A percentile compares a stretch with the other conserved stretches of the same genome.
phyloP scores from a whole-genome alignment of 2,329 filamentous ascomycete genomes.

The Rhynchosporium graminicola region DNA sequence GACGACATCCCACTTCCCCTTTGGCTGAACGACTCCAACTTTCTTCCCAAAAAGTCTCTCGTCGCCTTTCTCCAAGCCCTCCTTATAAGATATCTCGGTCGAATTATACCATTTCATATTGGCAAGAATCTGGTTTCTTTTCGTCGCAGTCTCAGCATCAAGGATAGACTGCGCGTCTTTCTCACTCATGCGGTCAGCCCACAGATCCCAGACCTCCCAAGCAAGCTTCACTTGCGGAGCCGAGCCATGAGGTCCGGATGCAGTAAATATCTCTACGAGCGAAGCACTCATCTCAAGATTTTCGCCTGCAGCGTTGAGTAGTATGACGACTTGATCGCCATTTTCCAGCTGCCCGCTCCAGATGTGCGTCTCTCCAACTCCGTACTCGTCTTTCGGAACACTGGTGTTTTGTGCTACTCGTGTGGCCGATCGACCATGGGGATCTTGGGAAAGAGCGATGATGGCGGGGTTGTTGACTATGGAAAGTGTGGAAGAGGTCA shows the following conservation, averaged over 20 bases:
- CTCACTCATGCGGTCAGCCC: conserved; percentile 52
- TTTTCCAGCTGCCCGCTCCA: conserved; percentile 50
- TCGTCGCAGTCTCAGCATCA: conserved; percentile 36
- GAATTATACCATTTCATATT: conserved; percentile 47
- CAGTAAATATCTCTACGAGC: conserved; percentile 52
- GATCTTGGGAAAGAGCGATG: conserved; percentile 42
- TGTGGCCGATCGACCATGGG: conserved; percentile 34
- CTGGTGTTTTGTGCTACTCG: conserved; percentile 46
- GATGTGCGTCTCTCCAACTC: conserved; percentile 49
- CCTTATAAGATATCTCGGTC: conserved; percentile 46
- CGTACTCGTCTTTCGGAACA: conserved; percentile 42
- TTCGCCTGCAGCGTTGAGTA: conserved; percentile 49
- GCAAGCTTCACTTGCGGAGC: conserved; percentile 43
- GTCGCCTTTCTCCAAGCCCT: conserved; percentile 46
- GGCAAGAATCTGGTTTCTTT: conserved; percentile 5
- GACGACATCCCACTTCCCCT: conserved; percentile 44
- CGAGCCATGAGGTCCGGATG: conserved; percentile 42
- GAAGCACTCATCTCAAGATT: conserved; percentile 48
- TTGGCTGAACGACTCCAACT: conserved; percentile 43
- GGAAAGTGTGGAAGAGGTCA: conserved; percentile 24
- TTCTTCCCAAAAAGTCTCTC: conserved; percentile 49
- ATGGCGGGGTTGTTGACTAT: conserved; percentile 39
- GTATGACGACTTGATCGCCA: conserved; percentile 46
- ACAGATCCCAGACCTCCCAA: conserved; percentile 56
- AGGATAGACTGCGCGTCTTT: conserved; percentile 46